A percentile compares a stretch with the other conserved stretches of the same genome.
Conservation (phyloP, 148 eudicot genomes). For the Silene latifolia region DNA sequence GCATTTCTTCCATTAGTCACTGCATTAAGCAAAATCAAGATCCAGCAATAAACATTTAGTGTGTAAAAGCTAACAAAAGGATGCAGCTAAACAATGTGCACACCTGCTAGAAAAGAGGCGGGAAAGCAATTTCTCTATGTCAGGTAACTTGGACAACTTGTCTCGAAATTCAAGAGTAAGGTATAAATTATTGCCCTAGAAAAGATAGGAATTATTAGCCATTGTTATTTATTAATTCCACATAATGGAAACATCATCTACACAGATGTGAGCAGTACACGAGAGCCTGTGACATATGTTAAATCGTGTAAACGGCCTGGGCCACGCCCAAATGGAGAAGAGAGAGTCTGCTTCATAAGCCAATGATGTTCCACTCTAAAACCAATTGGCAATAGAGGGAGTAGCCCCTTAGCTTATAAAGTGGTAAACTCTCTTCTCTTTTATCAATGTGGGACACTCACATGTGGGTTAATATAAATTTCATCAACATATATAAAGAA, state of each 20-base stretch:
- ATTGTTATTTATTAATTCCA: not conserved
- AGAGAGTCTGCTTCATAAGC: too few species aligned
- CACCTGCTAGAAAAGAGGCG: constrained; percentile 88
- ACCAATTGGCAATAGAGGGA: too few species aligned
- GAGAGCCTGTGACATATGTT: not conserved
- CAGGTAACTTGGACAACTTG: constrained; percentile 75
- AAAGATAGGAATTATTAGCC: constrained; percentile 28
- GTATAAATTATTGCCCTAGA: constrained; percentile 56
- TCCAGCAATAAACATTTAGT: constrained; percentile 3
- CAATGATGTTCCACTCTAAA: too few species aligned
- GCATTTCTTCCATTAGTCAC: constrained; percentile 95
- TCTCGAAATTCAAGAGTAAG: constrained; percentile 70
- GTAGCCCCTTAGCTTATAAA: too few species aligned
- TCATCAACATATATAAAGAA: not conserved
- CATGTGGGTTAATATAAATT: too few species aligned
- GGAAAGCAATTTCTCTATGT: constrained; percentile 87
- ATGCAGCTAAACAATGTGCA: constrained; percentile 8
- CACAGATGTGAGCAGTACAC: not conserved
- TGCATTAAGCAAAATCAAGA: constrained; percentile 30
- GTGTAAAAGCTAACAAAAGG: constrained; percentile 5
- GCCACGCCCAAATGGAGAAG: too few species aligned
- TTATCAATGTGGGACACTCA: too few species aligned
- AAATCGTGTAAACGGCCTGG: too few species aligned
- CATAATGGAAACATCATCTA: not conserved
- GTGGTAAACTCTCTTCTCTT: too few species aligned